A percentile compares a stretch with the other conserved stretches of the same genome.
These are phyloP conservation scores for Pichia sp. DNA, from an alignment of 1,139 yeast genomes.

Conservation along the genomic window DNA sequence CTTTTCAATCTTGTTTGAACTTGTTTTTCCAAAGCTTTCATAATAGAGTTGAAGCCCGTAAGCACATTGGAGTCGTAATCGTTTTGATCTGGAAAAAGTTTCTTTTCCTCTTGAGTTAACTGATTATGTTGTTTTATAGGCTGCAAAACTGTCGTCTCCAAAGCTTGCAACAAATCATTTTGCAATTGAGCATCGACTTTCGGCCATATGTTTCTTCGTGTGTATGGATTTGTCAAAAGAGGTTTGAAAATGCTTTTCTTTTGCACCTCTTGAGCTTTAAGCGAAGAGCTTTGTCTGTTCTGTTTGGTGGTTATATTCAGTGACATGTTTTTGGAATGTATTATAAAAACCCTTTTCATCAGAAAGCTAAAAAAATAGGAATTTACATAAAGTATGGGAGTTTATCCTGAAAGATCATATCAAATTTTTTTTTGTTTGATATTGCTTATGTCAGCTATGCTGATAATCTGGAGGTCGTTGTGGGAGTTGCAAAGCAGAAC, in stretches of 20 bases:
- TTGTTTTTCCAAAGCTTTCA: constrained; percentile 46
- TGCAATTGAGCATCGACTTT: constrained; percentile 40
- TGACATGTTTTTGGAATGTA: background rate
- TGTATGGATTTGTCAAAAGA: constrained; percentile 56
- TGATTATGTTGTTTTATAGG: constrained; percentile 38
- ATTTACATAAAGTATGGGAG: too few relatives aligned
- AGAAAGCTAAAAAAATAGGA: background rate
- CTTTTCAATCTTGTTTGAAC: constrained; percentile 31
- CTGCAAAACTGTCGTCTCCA: constrained; percentile 37
- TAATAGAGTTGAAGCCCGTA: constrained; percentile 55
- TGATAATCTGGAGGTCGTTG: too few relatives aligned
- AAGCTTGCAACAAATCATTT: constrained; percentile 39
- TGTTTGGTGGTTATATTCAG: background rate
- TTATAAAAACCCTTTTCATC: background rate
- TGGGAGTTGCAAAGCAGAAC: too few relatives aligned
- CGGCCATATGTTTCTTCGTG: constrained; percentile 52
- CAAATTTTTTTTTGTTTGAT: too few relatives aligned
- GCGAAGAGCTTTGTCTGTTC: constrained; percentile 1
- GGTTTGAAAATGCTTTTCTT: constrained; percentile 48
- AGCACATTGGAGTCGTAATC: constrained; percentile 36
- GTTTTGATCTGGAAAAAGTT: constrained; percentile 13
- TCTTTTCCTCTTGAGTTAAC: constrained; percentile 21
- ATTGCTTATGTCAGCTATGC: too few relatives aligned
- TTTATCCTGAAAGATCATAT: too few relatives aligned
- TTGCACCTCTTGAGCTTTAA: constrained; percentile 17